Evolutionary conservation across 176 grass and related monocot genomes (phyloP), one percentile per base, ranked within the genome.

Genomic region (Paspalum notatum): DNA sequence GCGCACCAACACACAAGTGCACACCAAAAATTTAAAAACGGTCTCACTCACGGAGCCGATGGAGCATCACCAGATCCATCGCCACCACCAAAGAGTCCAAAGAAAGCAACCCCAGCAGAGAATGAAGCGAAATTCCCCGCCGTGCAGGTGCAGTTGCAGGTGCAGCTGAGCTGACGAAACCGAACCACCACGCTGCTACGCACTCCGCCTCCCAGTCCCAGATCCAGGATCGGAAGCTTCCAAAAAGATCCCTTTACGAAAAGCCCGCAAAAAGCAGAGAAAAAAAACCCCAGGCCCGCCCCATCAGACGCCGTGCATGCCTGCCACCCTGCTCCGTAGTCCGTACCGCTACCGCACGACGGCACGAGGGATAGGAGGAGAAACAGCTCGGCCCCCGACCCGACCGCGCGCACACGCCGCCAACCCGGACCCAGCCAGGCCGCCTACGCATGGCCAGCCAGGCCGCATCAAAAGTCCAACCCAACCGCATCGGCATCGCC

Each of bases 151-250:
- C n/a, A n/a, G n/a, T n/a, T n/a, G n/a, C n/a, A n/a, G n/a, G n/a
- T n/a, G n/a, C 32, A 32, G 32, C 32, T 3, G 25, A 62, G 18
- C 37, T 58, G 42, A 81, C 65, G 78, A 56, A 66, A 21, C 74
- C 51, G 75, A 50, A 62, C 47, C 77, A 65, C 66, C 55, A 7
- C n/a, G n/a, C n/a, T n/a, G n/a, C n/a, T n/a, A n/a, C n/a, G 62
- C 74, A 25, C 40, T n/a, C 26, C 54, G 21, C 43, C 21, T 20
- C 68, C n/a, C n/a, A n/a, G 16, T 71, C 65, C 66, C 58, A 67
- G 71, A 85, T 81, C 48, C 62, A 14, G 63, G 77, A 75, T 41
- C 46, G 64, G 87, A 85, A 81, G 55, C 64, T 89, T 89, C 87
- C 82, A 89, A 85, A 89, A 85, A 85, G 82, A 42, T 12, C 15